phyloP scores from a whole-genome alignment of 495 filamentous ascomycete genomes.

The Aspergillus cavernicola region DNA sequence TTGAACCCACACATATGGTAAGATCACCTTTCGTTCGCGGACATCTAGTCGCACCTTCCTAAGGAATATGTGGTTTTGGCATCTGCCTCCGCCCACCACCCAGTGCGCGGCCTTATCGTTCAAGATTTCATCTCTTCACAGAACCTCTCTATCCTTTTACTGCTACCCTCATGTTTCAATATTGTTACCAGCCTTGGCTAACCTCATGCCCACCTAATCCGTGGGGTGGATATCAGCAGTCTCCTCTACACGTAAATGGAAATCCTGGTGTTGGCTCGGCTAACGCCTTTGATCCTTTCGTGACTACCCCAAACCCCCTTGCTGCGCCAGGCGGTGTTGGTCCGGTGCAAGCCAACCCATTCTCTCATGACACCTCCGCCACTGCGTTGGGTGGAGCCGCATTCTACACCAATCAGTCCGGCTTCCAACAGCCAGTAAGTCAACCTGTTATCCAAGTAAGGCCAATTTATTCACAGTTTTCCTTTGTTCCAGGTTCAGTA shows the following conservation, averaged over 20 bases:
- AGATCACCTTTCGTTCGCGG: constrained; percentile 19
- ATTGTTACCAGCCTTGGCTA: background rate
- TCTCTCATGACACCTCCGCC: constrained; percentile 56
- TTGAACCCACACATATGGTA: constrained; percentile 62
- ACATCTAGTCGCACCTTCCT: background rate
- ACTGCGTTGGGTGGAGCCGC: constrained; percentile 45
- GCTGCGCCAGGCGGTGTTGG: constrained; percentile 46
- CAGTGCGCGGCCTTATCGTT: too few relatives aligned
- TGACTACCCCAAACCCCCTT: constrained; percentile 50
- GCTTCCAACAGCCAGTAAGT: constrained; percentile 66
- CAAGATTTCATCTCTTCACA: too few relatives aligned
- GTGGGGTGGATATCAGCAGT: constrained; percentile 17
- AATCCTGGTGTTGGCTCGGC: constrained; percentile 31
- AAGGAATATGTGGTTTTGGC: too few relatives aligned
- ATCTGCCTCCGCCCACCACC: too few relatives aligned
- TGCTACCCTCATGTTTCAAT: background rate
- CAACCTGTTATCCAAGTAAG: background rate
- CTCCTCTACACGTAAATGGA: constrained; percentile 41
- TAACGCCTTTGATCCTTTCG: constrained; percentile 57
- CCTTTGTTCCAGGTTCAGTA: constrained; percentile 62
- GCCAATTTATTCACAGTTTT: constrained; percentile 4
- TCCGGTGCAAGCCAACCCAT: constrained; percentile 59
- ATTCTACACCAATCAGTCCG: constrained; percentile 53
- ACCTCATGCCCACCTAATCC: background rate
- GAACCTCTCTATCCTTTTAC: too few relatives aligned